Evolutionary conservation across 768 basidiomycete species (phyloP).

Genomic region (Pisolithus marmoratus): DNA sequence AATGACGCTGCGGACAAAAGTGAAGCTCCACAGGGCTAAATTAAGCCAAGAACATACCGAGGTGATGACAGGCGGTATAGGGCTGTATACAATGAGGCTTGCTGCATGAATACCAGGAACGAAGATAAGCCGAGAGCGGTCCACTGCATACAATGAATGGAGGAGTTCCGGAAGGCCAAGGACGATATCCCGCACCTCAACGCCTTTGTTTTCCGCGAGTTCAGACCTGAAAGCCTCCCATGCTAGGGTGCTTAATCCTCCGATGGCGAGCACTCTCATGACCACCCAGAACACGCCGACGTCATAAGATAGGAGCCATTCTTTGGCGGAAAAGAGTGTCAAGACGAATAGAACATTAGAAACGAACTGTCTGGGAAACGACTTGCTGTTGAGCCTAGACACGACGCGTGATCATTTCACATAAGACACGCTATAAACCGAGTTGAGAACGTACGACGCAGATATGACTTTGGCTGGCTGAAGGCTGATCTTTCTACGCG

Average conservation of each 20-base stretch:
- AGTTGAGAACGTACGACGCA: conserved; percentile 39
- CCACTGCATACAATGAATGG: conserved; percentile 45
- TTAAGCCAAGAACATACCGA: conserved; percentile 42
- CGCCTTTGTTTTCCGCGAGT: conserved; percentile 44
- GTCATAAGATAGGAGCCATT: conserved; percentile 59
- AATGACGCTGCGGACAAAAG: conserved; percentile 46
- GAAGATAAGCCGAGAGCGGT: conserved; percentile 64
- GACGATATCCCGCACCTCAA: conserved; percentile 47
- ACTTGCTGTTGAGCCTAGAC: conserved; percentile 45
- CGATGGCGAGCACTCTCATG: conserved; percentile 66
- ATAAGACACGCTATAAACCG: neutral
- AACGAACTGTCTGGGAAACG: conserved; percentile 51
- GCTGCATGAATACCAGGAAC: conserved; percentile 60
- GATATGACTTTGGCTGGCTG: conserved; percentile 51
- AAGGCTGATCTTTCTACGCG: conserved; percentile 58
- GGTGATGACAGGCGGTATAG: conserved; percentile 61
- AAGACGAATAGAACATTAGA: conserved; percentile 62
- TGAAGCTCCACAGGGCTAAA: neutral
- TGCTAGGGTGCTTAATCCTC: conserved; percentile 56
- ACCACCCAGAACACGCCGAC: conserved; percentile 73
- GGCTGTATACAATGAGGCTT: conserved; percentile 61
- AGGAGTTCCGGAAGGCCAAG: conserved; percentile 4
- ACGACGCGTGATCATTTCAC: conserved; percentile 2
- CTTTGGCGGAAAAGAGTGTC: conserved; percentile 58
- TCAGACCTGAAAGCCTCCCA: conserved; percentile 57